A percentile compares a stretch with the other conserved stretches of the same genome.
Evolutionary conservation across 2,329 filamentous ascomycete species (phyloP).

Genomic region (Aspergillus nomiae): DNA sequence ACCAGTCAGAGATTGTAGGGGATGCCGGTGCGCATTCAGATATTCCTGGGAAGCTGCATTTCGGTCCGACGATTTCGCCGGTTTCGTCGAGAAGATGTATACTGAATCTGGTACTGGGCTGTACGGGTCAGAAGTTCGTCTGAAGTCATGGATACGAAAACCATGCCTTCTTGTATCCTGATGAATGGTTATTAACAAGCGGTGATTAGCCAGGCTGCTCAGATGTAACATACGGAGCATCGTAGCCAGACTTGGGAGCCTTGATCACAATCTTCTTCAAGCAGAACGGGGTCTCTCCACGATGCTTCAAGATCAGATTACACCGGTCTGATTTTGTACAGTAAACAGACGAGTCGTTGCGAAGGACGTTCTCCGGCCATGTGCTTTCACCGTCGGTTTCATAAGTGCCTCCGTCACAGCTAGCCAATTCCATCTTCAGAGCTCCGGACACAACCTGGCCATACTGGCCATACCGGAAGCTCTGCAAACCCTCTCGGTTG

Average conservation of each 20-base stretch:
- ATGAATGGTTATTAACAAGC: constrained; percentile 25
- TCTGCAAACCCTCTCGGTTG: constrained; percentile 47
- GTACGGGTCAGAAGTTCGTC: constrained; percentile 75
- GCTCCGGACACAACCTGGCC: constrained; percentile 83
- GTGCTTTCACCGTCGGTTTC: constrained; percentile 59
- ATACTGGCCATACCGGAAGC: constrained; percentile 79
- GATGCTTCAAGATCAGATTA: constrained; percentile 82
- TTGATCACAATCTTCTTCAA: constrained; percentile 86
- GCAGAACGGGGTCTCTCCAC: constrained; percentile 77
- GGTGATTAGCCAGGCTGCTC: constrained; percentile 26
- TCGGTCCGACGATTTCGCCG: constrained; percentile 32
- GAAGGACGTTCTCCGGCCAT: constrained; percentile 77
- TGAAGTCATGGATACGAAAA: constrained; percentile 85
- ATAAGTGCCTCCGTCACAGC: constrained; percentile 79
- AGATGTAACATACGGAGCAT: constrained; percentile 70
- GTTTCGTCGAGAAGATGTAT: constrained; percentile 42
- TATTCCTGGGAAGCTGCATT: constrained; percentile 43
- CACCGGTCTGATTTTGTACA: constrained; percentile 86
- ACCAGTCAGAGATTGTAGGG: constrained; percentile 30
- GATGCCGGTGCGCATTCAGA: constrained; percentile 38
- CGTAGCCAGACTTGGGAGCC: constrained; percentile 77
- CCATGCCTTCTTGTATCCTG: constrained; percentile 86
- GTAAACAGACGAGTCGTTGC: constrained; percentile 81
- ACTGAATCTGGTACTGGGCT: constrained; percentile 73
- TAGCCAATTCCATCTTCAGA: constrained; percentile 83